Evolutionary conservation across 2,329 filamentous ascomycete genomes (phyloP), one percentile per base, ranked within the genome.

Genomic region (Lithohypha guttulata): DNA sequence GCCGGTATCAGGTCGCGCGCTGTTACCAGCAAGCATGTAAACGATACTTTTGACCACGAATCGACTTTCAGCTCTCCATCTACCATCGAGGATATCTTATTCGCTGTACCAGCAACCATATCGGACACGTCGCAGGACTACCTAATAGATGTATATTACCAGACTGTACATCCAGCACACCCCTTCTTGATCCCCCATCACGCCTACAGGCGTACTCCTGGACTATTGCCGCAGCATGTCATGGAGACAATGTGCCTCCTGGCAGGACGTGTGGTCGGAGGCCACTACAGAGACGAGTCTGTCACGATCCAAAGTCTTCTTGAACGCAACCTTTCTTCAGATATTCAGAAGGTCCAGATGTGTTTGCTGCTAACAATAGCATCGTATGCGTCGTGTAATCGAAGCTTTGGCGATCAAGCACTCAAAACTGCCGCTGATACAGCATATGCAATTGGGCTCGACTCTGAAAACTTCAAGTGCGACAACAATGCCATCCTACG

Each of bases 381-480:
- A 2, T 44, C 57, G 8, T 59, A 56, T 33, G 57, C 58, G 8
- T 54, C 59, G 0, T 53, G 51, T n/a, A 58, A 61, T 39, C 50
- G 50, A 35, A 30, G 48, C n/a, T 51, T 58, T 39, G 58, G 59
- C 5, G 51, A 57, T 30, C 34, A 46, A 17, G 51, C 54, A 1
- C 70, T 94, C 14, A 63, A 65, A 8, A 70, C 78, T 20, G 81
- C 78, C 2, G 79, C 86, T 52, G 69, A 76, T 8, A 59, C 89
- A 32, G 83, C 85, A 2, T 62, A 93, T 7, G 75, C 85, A 41
- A 70, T 94, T 17, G 80, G 81, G 0, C 71, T 95, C 59, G 78
- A 93, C 54, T 75, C 73, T 7, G 68, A 73, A 33, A 68, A 72
- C 0, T 93, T 77, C 56, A 57, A 58, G 6, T 36, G 51, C 1